Evolutionary conservation across 345 rosid species (phyloP).

Genomic region (Eucalyptus sp.): DNA sequence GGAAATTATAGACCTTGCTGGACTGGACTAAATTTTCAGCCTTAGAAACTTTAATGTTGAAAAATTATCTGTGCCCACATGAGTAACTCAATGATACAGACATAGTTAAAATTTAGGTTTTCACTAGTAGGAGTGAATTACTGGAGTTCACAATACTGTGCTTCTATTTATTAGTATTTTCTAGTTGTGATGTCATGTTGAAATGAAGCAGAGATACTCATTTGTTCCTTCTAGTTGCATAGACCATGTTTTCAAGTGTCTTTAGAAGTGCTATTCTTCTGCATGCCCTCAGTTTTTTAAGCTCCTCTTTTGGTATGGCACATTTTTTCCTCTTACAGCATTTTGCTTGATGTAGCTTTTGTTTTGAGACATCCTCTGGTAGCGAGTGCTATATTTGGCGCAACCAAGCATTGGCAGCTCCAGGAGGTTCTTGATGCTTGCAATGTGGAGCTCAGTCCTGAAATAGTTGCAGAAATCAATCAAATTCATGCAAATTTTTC

Average conservation of each 20-base stretch:
- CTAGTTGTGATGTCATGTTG: background rate
- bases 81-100: background rate
- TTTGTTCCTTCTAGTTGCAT: background rate
- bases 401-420: conserved; percentile 40
- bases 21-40: background rate
- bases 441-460: conserved; percentile 20
- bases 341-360: conserved; percentile 13
- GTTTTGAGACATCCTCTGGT: conserved; percentile 38
- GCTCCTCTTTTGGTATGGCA: background rate
- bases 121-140: background rate
- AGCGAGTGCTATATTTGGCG: conserved; percentile 43
- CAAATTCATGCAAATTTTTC: conserved; percentile 31
- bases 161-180: background rate
- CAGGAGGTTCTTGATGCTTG: conserved; percentile 23
- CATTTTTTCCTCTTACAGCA: background rate
- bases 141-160: background rate
- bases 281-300: background rate
- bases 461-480: conserved; percentile 24
- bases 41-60: background rate
- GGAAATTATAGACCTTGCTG: background rate
- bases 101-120: background rate
- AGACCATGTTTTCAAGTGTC: background rate
- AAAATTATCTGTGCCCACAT: background rate
- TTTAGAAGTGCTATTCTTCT: background rate
- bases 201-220: background rate